Percentiles rank a stretch among this genome's conserved stretches.
phyloP scores from a whole-genome alignment of 208 protist species.

The Leptomonas pyrrhocoris region DNA sequence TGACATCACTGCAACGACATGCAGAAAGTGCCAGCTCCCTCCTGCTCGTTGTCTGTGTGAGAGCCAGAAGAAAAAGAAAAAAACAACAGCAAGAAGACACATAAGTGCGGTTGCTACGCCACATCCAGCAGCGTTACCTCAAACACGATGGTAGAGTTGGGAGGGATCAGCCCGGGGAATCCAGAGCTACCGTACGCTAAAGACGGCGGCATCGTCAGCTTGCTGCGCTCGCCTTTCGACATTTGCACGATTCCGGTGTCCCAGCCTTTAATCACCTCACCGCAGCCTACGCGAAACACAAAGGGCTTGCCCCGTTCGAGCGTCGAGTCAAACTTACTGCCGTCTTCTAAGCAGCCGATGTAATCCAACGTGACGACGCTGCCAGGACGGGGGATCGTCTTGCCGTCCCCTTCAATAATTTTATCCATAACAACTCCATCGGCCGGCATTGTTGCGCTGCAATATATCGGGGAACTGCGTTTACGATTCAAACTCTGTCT shows the following conservation, averaged over 20 bases:
- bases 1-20: too few relatives aligned
- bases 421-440: slow-evolving; percentile 91
- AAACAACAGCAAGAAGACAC: slow-evolving; percentile 2
- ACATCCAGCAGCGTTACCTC: slow-evolving; percentile 92
- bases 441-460: slow-evolving; percentile 44
- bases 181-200: slow-evolving; percentile 88
- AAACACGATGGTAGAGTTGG: slow-evolving; percentile 90
- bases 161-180: slow-evolving; percentile 90
- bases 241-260: slow-evolving; percentile 95
- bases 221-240: slow-evolving; percentile 92
- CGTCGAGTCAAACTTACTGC: slow-evolving; percentile 89
- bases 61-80: not conserved
- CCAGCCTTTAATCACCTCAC: slow-evolving; percentile 94
- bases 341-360: slow-evolving; percentile 82
- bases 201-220: slow-evolving; percentile 90
- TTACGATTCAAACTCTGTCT: too few relatives aligned
- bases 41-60: not conserved
- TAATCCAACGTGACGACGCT: slow-evolving; percentile 91
- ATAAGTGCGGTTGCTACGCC: slow-evolving; percentile 28
- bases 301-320: slow-evolving; percentile 90
- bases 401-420: slow-evolving; percentile 93
- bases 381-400: slow-evolving; percentile 83
- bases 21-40: too few relatives aligned
- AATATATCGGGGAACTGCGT: too few relatives aligned
- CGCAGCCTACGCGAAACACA: slow-evolving; percentile 91